Conservation (phyloP, 441 rosid species). For the Macaranga tanarius region DNA sequence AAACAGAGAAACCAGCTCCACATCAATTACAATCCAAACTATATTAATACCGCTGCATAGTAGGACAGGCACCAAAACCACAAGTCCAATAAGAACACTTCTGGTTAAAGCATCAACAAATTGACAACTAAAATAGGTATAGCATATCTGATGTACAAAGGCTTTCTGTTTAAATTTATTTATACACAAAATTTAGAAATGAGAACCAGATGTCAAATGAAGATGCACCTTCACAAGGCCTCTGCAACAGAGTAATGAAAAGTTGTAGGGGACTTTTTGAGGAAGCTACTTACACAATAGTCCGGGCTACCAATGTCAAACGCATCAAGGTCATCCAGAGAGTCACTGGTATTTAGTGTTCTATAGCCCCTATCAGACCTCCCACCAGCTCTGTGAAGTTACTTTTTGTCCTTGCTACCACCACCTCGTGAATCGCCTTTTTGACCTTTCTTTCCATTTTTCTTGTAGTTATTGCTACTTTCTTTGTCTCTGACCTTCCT, state of each 20-base stretch:
- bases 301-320: slow-evolving; percentile 41
- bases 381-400: slow-evolving; percentile 33
- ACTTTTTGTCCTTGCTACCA: slow-evolving; percentile 65
- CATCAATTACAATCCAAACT: neutral
- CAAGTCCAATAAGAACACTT: neutral
- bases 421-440: slow-evolving; percentile 56
- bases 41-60: neutral
- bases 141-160: neutral
- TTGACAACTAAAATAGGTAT: neutral
- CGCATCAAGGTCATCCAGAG: slow-evolving; percentile 25
- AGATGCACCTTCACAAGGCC: slow-evolving; percentile 41
- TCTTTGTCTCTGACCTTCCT: slow-evolving; percentile 45
- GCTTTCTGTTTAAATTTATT: slow-evolving; percentile 14
- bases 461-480: slow-evolving; percentile 40
- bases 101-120: neutral
- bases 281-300: slow-evolving; percentile 50
- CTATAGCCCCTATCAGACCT: slow-evolving; percentile 29
- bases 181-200: slow-evolving; percentile 33
- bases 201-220: neutral
- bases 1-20: neutral
- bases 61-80: neutral
- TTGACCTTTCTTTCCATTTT: slow-evolving; percentile 64
- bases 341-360: slow-evolving; percentile 20
- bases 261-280: slow-evolving; percentile 35
- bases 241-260: slow-evolving; percentile 55